These are phyloP conservation scores for Fusarium chuoi DNA, from an alignment of 2,329 filamentous ascomycete genomes.

Conservation along the genomic window DNA sequence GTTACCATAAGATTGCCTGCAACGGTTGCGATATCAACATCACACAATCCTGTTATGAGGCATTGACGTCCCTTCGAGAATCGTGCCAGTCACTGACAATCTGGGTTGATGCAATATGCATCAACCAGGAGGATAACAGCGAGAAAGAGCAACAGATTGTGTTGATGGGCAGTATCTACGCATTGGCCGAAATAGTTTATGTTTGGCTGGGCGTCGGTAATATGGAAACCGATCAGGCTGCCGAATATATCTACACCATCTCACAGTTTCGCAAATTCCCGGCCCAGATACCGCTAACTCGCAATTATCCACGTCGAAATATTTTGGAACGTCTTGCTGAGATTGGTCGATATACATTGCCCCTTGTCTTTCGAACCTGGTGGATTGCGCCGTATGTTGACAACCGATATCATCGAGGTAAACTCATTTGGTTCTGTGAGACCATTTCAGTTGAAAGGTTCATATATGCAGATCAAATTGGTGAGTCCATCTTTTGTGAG, in stretches of 20 bases:
- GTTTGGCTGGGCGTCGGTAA: not conserved
- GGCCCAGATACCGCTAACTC: fast-evolving
- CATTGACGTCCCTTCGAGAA: not conserved
- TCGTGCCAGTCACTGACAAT: fast-evolving
- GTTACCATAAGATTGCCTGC: not conserved
- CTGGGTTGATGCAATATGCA: not conserved
- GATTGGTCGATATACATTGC: not conserved
- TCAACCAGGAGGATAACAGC: not conserved
- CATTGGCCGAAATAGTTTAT: not conserved
- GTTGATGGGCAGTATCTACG: not conserved
- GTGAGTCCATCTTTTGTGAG: fast-evolving
- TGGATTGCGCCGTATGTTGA: fast-evolving
- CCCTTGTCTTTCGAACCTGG: fast-evolving
- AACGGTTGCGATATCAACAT: not conserved
- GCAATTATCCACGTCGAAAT: fast-evolving
- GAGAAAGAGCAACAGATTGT: not conserved
- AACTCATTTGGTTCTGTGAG: fast-evolving
- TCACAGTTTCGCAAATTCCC: fast-evolving
- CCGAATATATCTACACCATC: fast-evolving
- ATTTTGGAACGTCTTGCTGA: fast-evolving
- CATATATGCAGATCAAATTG: fast-evolving
- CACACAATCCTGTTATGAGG: not conserved
- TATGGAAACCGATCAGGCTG: not conserved
- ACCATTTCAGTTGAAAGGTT: not conserved
- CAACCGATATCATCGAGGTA: not conserved